Evolutionary conservation across 2,329 filamentous ascomycete genomes (phyloP).

Genomic region (Ceratocystis destructans): DNA sequence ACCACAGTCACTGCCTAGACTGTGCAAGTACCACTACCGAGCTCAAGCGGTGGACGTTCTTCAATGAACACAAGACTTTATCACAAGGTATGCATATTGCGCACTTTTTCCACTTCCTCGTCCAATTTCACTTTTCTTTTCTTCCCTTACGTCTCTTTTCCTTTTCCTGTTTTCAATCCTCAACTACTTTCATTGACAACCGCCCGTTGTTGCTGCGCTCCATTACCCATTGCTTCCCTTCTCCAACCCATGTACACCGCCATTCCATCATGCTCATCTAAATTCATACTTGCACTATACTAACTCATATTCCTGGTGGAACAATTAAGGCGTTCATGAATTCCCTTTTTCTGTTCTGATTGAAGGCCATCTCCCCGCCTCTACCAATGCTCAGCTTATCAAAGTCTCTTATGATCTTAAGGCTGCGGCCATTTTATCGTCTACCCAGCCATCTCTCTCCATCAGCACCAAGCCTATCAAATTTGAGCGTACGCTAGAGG

Average conservation of each 20-base stretch:
- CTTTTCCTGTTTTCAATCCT: not conserved
- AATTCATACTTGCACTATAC: conserved; percentile 20
- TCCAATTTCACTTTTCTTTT: not conserved
- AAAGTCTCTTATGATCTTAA: conserved; percentile 67
- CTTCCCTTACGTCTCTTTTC: not conserved
- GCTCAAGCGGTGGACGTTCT: conserved; percentile 66
- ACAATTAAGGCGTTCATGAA: conserved; percentile 45
- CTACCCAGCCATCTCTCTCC: conserved; percentile 39
- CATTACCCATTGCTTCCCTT: not conserved
- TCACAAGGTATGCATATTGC: conserved; percentile 32
- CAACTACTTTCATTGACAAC: not conserved
- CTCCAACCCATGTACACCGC: conserved; percentile 4
- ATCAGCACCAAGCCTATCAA: conserved; percentile 33
- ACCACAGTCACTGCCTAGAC: conserved; percentile 61
- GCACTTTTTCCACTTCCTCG: not conserved
- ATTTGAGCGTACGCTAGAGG: conserved; percentile 52
- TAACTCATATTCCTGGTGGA: conserved; percentile 16
- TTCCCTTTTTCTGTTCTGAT: conserved; percentile 86
- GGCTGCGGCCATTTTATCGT: conserved; percentile 48
- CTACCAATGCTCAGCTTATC: conserved; percentile 58
- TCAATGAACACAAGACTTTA: conserved; percentile 42
- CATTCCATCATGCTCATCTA: conserved; percentile 11
- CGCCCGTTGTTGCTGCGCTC: no score
- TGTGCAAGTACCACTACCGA: conserved; percentile 61
- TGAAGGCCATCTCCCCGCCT: conserved; percentile 71